Percentiles rank a stretch among this genome's conserved stretches.
Evolutionary conservation across 495 filamentous ascomycete genomes (phyloP).

Genomic region (Talaromyces trachyspermus): DNA sequence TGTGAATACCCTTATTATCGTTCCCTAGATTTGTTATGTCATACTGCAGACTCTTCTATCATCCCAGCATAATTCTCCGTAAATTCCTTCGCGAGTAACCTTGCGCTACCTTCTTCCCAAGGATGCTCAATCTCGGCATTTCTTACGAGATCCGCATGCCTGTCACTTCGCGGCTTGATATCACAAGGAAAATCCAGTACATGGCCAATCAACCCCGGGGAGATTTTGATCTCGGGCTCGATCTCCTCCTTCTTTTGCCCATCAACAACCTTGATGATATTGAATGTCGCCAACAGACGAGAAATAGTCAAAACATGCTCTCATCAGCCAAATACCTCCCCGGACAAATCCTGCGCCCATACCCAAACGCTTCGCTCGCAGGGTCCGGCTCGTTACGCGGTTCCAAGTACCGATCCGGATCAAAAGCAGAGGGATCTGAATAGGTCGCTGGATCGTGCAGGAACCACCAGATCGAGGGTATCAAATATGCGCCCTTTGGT

Average conservation of each 20-base stretch:
- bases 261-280: conserved; percentile 20
- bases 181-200: conserved; percentile 5
- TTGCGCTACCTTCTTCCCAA: neutral
- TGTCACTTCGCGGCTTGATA: conserved; percentile 8
- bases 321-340: conserved; percentile 52
- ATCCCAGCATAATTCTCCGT: neutral
- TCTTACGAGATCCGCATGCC: conserved; percentile 7
- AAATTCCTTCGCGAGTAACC: neutral
- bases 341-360: conserved; percentile 52
- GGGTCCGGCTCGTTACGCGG: conserved; percentile 20
- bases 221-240: conserved; percentile 4
- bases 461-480: conserved; percentile 36
- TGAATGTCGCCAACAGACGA: conserved; percentile 48
- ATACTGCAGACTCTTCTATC: neutral
- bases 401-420: conserved; percentile 31
- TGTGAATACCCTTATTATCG: no score
- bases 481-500: conserved; percentile 34
- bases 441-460: conserved; percentile 25
- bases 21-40: no score
- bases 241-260: conserved; percentile 11
- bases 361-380: conserved; percentile 41
- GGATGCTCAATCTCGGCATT: conserved; percentile 6
- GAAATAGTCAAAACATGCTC: conserved; percentile 44
- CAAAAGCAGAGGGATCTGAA: conserved; percentile 22
- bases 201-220: conserved; percentile 12